These are phyloP conservation scores for Boechera stricta DNA, from an alignment of 345 rosid genomes.

Conservation along the genomic window DNA sequence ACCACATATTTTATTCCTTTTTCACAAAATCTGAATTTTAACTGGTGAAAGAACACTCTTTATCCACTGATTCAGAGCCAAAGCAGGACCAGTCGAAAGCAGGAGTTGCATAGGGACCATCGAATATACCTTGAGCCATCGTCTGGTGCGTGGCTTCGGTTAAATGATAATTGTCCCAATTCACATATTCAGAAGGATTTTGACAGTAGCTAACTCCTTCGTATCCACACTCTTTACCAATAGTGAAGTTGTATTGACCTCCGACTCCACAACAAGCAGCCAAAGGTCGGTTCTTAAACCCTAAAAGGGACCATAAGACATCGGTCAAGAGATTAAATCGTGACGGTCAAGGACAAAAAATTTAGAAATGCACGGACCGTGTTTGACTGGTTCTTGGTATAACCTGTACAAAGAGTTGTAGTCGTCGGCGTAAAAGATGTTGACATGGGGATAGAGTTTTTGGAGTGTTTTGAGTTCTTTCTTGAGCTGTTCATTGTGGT, in stretches of 20 bases:
- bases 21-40: not conserved
- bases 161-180: conserved; percentile 57
- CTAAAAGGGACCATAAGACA: conserved; percentile 22
- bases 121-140: conserved; percentile 31
- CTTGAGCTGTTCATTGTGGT: conserved; percentile 52
- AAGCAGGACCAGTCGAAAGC: conserved; percentile 37
- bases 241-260: conserved; percentile 52
- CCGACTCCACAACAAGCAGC: conserved; percentile 55
- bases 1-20: not conserved
- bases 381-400: conserved; percentile 42
- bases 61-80: conserved; percentile 13
- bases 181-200: conserved; percentile 47
- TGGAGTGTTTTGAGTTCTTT: conserved; percentile 31
- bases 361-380: conserved; percentile 40
- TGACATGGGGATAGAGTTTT: conserved; percentile 41
- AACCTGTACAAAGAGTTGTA: conserved; percentile 43
- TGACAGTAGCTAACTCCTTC: conserved; percentile 36
- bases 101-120: conserved; percentile 41
- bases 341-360: not conserved
- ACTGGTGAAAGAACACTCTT: conserved; percentile 4
- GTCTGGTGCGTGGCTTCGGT: conserved; percentile 35
- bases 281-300: conserved; percentile 41
- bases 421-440: conserved; percentile 48
- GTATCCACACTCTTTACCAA: conserved; percentile 34
- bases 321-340: not conserved